Base-by-base conservation (phyloP, 352 stramenopile species). In the Pythium phragmitis region DNA sequence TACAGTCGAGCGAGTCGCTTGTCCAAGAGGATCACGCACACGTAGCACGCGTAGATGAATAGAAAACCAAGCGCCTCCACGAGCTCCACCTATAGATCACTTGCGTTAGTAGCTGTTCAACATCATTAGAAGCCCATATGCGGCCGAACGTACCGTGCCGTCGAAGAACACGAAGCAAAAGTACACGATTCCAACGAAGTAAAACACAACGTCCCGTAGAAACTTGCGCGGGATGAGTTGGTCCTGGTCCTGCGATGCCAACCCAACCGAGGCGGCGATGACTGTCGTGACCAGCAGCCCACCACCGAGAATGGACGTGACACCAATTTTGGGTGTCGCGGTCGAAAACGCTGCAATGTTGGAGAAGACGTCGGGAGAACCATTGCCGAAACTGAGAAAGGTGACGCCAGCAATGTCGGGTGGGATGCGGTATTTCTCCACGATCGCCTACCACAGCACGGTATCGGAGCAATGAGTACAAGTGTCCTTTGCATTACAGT, bases 321-420 rank as follows among this genome's bases (percentile, higher is more conserved):
- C 74, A 17, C 78, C 85, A 16, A 91, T 91, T 11, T 77, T 81
- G n/a, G 85, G 82, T 16, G 72, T 88, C 4, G 76, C 86, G 2
- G 82, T 91, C 6, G 78, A 78, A 54, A 93, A 96, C 21, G 88
- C 84, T 0, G 91, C 90, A 59, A 98, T 84, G 6, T 88, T 80
- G 5, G 91, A 96, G 55, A 98, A 98, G 0, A 99, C 96, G 75
- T 99, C 97, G 2, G 97, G 96, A 13, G 97, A 96, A 58, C 97
- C 86, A 77, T 99, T 99, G 17, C 97, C 97, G 56, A 99, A 96
- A 36, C 97, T 96, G 37, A 99, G 76, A 45, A 99, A 94, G 3
- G 97, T 99, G 48, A 99, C 97, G 30, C 97, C 97, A 1, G 96
- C 95, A 57, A 99, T 95, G 42, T 97, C 87, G 52, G 89, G 89